Percentiles rank a stretch among this genome's conserved stretches.
These are phyloP conservation scores for Pterocarpus macrocarpus DNA, from an alignment of 306 rosid species.

Conservation along the genomic window DNA sequence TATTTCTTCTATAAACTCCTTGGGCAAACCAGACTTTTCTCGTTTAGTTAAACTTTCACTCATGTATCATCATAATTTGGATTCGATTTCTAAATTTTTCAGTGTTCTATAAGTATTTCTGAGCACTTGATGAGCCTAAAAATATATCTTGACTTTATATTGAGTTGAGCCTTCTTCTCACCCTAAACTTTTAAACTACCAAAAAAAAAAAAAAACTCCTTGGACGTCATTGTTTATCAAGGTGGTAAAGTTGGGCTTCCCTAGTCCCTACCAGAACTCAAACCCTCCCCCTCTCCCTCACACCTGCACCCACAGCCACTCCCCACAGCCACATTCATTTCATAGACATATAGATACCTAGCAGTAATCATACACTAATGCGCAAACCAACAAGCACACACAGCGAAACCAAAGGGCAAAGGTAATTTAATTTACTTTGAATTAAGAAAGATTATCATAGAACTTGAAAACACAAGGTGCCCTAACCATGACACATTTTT, in stretches of 20 bases:
- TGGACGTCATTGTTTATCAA: too few relatives aligned
- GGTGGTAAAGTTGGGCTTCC: not conserved
- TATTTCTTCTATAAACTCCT: too few relatives aligned
- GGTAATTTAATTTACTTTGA: slow-evolving; percentile 19
- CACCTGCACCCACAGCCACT: not conserved
- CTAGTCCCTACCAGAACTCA: slow-evolving; percentile 10
- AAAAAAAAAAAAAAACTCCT: too few relatives aligned
- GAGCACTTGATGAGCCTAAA: too few relatives aligned
- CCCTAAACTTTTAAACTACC: too few relatives aligned
- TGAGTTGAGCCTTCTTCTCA: too few relatives aligned
- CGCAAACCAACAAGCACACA: slow-evolving; percentile 37
- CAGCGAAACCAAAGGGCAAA: slow-evolving; percentile 22
- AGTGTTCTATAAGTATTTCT: too few relatives aligned
- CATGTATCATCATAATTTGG: too few relatives aligned
- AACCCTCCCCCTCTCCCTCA: slow-evolving; percentile 1
- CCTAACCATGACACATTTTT: slow-evolving; percentile 7
- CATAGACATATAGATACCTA: not conserved
- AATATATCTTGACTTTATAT: too few relatives aligned
- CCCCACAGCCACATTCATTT: slow-evolving; percentile 15
- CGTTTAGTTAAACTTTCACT: too few relatives aligned
- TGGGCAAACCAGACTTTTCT: too few relatives aligned
- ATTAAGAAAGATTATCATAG: not conserved
- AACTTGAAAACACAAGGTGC: not conserved
- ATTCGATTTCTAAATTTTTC: too few relatives aligned
- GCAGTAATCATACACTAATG: slow-evolving; percentile 11